Conservation (phyloP, 2,329 filamentous ascomycete species). For the Camillea tinctor region DNA sequence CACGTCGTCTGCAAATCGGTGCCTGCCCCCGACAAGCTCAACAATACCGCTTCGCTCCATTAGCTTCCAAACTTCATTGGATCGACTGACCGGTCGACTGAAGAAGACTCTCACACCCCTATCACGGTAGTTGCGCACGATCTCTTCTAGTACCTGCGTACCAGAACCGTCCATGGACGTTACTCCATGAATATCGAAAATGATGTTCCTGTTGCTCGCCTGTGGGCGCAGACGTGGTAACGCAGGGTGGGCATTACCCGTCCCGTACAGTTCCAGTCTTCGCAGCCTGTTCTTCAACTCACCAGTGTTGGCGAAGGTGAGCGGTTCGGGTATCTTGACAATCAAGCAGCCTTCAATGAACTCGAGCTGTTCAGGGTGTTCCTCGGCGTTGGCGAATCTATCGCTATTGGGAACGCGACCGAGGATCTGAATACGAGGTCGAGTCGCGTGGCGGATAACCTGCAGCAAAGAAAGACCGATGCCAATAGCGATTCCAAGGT, state of each 20-base stretch:
- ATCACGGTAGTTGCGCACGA: conserved; percentile 77
- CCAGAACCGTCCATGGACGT: conserved; percentile 92
- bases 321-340: conserved; percentile 93
- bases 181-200: conserved; percentile 98
- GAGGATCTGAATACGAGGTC: conserved; percentile 92
- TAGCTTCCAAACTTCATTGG: conserved; percentile 63
- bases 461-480: conserved; percentile 87
- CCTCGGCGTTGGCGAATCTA: conserved; percentile 81
- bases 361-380: conserved; percentile 71
- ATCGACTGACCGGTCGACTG: conserved; percentile 51
- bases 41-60: conserved; percentile 83
- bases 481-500: conserved; percentile 89
- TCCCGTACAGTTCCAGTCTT: conserved; percentile 88
- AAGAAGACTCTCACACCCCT: conserved; percentile 78
- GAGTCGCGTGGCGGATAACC: conserved; percentile 85
- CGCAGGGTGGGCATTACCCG: conserved; percentile 78
- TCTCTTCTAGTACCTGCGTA: conserved; percentile 86
- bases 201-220: conserved; percentile 87
- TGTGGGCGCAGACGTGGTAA: conserved; percentile 73
- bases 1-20: conserved; percentile 79
- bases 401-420: conserved; percentile 83
- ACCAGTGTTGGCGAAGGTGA: conserved; percentile 96
- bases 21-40: conserved; percentile 72
- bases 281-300: conserved; percentile 81
- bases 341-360: conserved; percentile 91